phyloP scores from a whole-genome alignment of 352 stramenopile genomes.

The Phytophthora rubi region DNA sequence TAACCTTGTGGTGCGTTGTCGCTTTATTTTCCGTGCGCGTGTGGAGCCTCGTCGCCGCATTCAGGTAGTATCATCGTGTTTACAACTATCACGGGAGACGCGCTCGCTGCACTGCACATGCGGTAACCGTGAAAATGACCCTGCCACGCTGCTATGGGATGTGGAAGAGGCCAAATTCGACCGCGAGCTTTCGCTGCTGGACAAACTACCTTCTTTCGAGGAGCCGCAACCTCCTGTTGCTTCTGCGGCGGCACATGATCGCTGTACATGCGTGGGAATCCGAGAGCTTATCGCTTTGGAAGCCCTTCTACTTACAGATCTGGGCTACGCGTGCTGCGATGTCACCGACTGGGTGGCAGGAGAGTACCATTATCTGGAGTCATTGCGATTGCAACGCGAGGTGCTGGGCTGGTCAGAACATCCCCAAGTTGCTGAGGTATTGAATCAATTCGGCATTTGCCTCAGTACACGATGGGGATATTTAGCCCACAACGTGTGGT shows the following conservation, averaged over 20 bases:
- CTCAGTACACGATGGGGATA: conserved; percentile 77
- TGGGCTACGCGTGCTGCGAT: conserved; percentile 81
- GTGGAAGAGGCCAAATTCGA: conserved; percentile 81
- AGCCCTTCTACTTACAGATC: conserved; percentile 73
- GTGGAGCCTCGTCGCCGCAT: conserved; percentile 77
- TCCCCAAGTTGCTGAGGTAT: conserved; percentile 77
- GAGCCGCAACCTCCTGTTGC: conserved; percentile 41
- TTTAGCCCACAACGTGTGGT: conserved; percentile 75
- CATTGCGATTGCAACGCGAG: conserved; percentile 77
- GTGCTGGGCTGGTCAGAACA: conserved; percentile 80
- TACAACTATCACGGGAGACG: conserved; percentile 77
- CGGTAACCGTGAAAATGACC: conserved; percentile 77
- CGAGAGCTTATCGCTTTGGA: conserved; percentile 78
- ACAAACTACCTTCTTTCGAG: conserved; percentile 72
- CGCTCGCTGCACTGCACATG: conserved; percentile 75
- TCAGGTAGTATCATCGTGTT: conserved; percentile 66
- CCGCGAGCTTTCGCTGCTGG: conserved; percentile 64
- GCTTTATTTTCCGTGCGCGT: conserved; percentile 82
- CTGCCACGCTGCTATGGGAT: conserved; percentile 67
- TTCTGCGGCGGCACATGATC: conserved; percentile 35
- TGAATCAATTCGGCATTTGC: conserved; percentile 85
- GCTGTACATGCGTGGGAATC: conserved; percentile 75
- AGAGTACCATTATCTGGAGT: conserved; percentile 83
- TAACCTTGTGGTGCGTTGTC: conserved; percentile 79
- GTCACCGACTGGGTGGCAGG: conserved; percentile 77